phyloP scores from a whole-genome alignment of 2,329 filamentous ascomycete species.

The Nannizziopsis barbatae region DNA sequence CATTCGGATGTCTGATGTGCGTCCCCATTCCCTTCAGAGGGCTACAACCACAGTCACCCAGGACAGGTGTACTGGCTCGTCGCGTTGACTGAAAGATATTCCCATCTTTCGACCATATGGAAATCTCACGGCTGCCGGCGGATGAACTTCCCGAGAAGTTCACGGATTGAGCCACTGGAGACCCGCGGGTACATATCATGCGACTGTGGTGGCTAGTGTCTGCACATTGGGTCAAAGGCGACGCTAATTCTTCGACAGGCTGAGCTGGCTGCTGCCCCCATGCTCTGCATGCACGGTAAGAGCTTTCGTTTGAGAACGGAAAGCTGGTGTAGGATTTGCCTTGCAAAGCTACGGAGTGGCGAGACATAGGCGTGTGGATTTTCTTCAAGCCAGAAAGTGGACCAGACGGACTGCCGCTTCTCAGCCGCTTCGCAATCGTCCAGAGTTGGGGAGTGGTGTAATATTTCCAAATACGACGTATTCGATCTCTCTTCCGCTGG shows the following conservation, averaged over 20 bases:
- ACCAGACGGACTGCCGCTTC: conserved; percentile 10
- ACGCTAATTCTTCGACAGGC: neutral
- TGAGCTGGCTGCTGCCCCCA: conserved; percentile 6
- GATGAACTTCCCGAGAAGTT: neutral
- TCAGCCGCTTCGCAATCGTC: conserved; percentile 4
- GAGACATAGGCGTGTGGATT: conserved; percentile 6
- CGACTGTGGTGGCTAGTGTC: conserved; percentile 1
- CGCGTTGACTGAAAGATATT: too few species aligned
- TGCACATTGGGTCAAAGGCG: neutral
- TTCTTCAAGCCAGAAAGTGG: conserved; percentile 7
- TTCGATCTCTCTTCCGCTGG: conserved; percentile 4
- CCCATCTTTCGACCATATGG: conserved; percentile 1
- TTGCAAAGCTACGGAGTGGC: neutral
- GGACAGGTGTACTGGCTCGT: neutral
- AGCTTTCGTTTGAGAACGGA: conserved; percentile 5
- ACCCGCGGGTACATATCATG: neutral
- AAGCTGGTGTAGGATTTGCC: conserved; percentile 2
- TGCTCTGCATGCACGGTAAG: conserved; percentile 5
- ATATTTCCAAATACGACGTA: neutral
- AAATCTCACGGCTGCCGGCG: neutral
- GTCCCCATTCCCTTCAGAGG: neutral
- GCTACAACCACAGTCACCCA: neutral
- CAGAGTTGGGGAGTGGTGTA: neutral
- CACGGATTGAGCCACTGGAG: neutral
- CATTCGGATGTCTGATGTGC: neutral